Base-by-base conservation (phyloP, 2,329 filamentous ascomycete genomes). In the Beauveria caledonica region DNA sequence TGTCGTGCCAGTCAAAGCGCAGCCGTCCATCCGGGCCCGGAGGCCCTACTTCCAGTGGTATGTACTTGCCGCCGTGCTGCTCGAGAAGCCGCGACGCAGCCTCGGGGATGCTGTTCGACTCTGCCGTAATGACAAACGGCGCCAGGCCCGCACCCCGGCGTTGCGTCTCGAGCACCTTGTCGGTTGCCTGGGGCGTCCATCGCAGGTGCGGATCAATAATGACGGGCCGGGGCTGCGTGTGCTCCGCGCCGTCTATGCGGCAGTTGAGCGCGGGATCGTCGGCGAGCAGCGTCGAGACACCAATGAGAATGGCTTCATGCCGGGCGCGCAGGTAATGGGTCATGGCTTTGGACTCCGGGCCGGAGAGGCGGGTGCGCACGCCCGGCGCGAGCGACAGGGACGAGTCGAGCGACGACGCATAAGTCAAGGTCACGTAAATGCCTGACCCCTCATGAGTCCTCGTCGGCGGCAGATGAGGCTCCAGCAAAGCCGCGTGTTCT, bases 201-300 rank as follows among this genome's bases (percentile, higher is more conserved):
- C 91, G 80, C n/a, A 83, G 83, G 46, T 77, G 78, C 3, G 92
- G 90, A 72, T 97, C 93, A 44, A 97, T 75, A 25, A 97, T 78
- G 36, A 97, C 80, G 2, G 93, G 93, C 40, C 88, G 81, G 8
- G 93, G 92, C 69, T 96, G 91, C 64, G 64, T 68, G 17, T 33
- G 10, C n/a, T 78, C 76, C 2, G 80, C 81, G 36, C 82, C 82
- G 29, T 79, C 79, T 49, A 92, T 80, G 19, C 92, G 86, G 70
- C 89, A 94, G 71, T 96, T 97, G 58, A 97, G 77, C 2, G 85
- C 86, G 2, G 93, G 93, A 69, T 96, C 84, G 71, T 97, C 93
- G 21, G 90, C 88, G 27, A 90, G 77, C 8, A 91, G 89, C 1
- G 93, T 97, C 3, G 88, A 88, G 5, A 88, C 90, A 23, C 93